Evolutionary conservation across 495 filamentous ascomycete genomes (phyloP).

Genomic region (Oleoguttula mirabilis): DNA sequence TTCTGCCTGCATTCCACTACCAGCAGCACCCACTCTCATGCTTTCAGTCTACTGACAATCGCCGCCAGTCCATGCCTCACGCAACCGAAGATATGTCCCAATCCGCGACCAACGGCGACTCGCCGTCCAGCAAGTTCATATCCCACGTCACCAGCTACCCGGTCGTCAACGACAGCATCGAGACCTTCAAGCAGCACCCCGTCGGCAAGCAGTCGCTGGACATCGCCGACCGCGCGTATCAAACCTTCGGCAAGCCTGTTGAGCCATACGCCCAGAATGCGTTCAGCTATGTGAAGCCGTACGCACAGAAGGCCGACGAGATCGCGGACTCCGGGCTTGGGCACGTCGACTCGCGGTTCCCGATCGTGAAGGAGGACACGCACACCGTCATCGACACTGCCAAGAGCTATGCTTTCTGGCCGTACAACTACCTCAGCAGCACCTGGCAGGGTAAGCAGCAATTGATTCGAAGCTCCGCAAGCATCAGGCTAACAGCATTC

Average conservation of each 20-base stretch:
- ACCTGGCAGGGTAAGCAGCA: slow-evolving; percentile 42
- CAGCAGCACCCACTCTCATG: too few relatives aligned
- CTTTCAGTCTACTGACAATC: too few relatives aligned
- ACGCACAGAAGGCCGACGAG: slow-evolving; percentile 67
- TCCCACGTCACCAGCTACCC: slow-evolving; percentile 73
- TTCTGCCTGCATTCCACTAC: too few relatives aligned
- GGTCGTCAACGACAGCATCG: slow-evolving; percentile 65
- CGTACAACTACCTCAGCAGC: slow-evolving; percentile 58
- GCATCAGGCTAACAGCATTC: not conserved
- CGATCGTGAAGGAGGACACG: slow-evolving; percentile 79
- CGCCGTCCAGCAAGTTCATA: slow-evolving; percentile 30
- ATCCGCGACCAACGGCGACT: slow-evolving; percentile 51
- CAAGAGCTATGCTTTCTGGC: slow-evolving; percentile 51
- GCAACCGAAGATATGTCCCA: slow-evolving; percentile 26
- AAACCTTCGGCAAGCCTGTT: slow-evolving; percentile 54
- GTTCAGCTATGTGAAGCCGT: slow-evolving; percentile 66
- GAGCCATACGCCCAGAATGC: slow-evolving; percentile 66
- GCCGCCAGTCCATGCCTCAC: slow-evolving; percentile 31
- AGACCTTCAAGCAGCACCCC: slow-evolving; percentile 63
- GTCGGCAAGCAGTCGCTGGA: slow-evolving; percentile 71
- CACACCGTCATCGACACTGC: slow-evolving; percentile 58
- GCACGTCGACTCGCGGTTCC: slow-evolving; percentile 67
- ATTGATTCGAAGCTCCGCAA: too few relatives aligned
- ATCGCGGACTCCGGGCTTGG: slow-evolving; percentile 63
- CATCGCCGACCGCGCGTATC: slow-evolving; percentile 56